These are phyloP conservation scores for Zea luxurians DNA, from an alignment of 176 grass and related monocot species.

Conservation along the genomic window DNA sequence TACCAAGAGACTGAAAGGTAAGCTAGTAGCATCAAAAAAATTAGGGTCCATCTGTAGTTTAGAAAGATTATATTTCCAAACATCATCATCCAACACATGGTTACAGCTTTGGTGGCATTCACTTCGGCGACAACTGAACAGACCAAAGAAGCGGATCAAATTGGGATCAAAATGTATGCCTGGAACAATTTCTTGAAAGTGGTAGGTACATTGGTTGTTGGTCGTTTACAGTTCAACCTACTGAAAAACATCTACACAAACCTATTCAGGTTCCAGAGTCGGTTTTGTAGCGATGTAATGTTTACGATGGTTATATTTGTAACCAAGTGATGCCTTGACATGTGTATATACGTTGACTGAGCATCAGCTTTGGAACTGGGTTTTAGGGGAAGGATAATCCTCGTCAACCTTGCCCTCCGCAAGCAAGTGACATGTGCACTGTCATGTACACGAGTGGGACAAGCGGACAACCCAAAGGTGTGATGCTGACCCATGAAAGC, in stretches of 20 bases:
- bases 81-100: slow-evolving; percentile 13
- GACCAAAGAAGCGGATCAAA: slow-evolving; percentile 40
- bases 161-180: slow-evolving; percentile 64
- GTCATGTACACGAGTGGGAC: slow-evolving; percentile 99
- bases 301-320: slow-evolving; percentile 24
- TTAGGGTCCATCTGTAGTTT: too few relatives aligned
- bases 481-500: slow-evolving; percentile 80
- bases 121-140: slow-evolving; percentile 62
- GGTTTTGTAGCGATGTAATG: slow-evolving; percentile 6
- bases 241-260: slow-evolving; percentile 27
- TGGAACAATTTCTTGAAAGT: slow-evolving; percentile 80
- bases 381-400: slow-evolving; percentile 77
- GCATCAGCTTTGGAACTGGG: slow-evolving; percentile 22
- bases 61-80: slow-evolving; percentile 3
- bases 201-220: slow-evolving; percentile 49
- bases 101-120: slow-evolving; percentile 77
- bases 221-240: slow-evolving; percentile 6
- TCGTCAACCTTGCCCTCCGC: slow-evolving; percentile 55
- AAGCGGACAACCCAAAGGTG: slow-evolving; percentile 89
- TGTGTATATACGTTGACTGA: too few relatives aligned
- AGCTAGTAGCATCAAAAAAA: background rate
- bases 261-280: slow-evolving; percentile 10
- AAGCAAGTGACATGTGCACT: slow-evolving; percentile 77
- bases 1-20: slow-evolving; percentile 67
- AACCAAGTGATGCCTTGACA: too few relatives aligned